Percentiles rank a stretch among this genome's conserved stretches.
These are phyloP conservation scores for Trichophaea hybrida DNA, from an alignment of 2,329 filamentous ascomycete genomes.

Conservation along the genomic window DNA sequence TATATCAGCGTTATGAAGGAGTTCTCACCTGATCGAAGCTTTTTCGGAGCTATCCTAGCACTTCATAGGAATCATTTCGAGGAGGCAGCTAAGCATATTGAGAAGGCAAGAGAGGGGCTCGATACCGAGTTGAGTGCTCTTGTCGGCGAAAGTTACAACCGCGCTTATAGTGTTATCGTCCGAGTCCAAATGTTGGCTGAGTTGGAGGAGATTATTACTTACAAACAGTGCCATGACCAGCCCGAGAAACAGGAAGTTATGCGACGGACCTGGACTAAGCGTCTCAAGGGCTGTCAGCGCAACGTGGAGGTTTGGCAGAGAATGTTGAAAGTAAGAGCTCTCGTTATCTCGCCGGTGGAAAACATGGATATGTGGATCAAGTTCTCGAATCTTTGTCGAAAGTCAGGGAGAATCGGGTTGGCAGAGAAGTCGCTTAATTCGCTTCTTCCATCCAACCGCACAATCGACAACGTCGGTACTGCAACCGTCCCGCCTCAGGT, in stretches of 20 bases:
- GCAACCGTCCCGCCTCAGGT: conserved; percentile 56
- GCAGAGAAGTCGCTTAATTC: conserved; percentile 90
- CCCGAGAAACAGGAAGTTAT: conserved; percentile 78
- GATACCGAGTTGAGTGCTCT: conserved; percentile 92
- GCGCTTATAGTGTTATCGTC: conserved; percentile 86
- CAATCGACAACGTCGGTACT: conserved; percentile 32
- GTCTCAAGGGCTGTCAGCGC: conserved; percentile 84
- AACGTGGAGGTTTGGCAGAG: conserved; percentile 98
- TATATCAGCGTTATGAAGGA: conserved; percentile 93
- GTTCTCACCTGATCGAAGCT: conserved; percentile 82
- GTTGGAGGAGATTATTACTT: conserved; percentile 91
- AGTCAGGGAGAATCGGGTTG: conserved; percentile 83
- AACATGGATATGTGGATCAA: conserved; percentile 99
- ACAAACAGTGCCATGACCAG: conserved; percentile 75
- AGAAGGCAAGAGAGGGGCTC: conserved; percentile 79
- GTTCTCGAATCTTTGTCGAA: conserved; percentile 93
- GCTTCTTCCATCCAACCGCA: conserved; percentile 58
- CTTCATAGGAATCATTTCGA: conserved; percentile 93
- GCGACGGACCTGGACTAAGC: conserved; percentile 88
- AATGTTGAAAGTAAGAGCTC: conserved; percentile 84
- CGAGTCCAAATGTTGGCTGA: conserved; percentile 98
- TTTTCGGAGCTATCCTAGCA: conserved; percentile 91
- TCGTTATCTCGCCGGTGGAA: conserved; percentile 82
- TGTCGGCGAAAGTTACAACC: conserved; percentile 95
- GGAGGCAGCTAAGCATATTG: conserved; percentile 75